phyloP scores from a whole-genome alignment of 1,139 yeast genomes.

The Geotrichum macrosporum region DNA sequence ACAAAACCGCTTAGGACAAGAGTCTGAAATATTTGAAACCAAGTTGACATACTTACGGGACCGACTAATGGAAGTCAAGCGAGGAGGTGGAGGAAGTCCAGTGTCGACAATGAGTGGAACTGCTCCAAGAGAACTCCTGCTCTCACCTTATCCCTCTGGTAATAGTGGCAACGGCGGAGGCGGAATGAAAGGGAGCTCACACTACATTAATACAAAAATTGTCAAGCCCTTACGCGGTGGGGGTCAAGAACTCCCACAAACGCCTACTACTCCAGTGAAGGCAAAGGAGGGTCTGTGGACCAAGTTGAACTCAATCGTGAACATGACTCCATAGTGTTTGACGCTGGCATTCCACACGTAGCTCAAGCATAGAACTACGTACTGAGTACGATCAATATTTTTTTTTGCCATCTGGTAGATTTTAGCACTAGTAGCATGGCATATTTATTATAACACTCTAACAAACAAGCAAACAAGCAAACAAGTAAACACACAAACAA shows the following conservation, averaged over 20 bases:
- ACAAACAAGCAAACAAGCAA: too few species aligned
- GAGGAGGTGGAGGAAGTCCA: constrained; percentile 4
- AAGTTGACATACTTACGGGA: constrained; percentile 46
- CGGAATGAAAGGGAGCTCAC: background rate
- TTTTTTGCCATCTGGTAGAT: too few species aligned
- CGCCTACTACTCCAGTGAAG: constrained; percentile 4
- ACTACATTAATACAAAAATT: constrained; percentile 38
- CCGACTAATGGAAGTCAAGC: constrained; percentile 38
- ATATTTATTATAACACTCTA: too few species aligned
- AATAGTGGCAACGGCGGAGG: background rate
- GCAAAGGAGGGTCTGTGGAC: constrained; percentile 22
- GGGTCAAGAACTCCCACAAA: constrained; percentile 11
- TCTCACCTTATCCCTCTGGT: constrained; percentile 2
- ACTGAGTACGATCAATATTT: too few species aligned
- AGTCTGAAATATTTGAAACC: constrained; percentile 52
- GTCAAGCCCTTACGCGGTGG: constrained; percentile 69
- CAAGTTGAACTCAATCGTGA: constrained; percentile 20
- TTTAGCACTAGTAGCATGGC: too few species aligned
- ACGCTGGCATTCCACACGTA: too few species aligned
- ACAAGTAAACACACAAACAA: constrained; percentile 2
- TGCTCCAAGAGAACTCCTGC: background rate
- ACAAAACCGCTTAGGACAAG: constrained; percentile 45
- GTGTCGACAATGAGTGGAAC: background rate
- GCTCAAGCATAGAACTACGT: too few species aligned
- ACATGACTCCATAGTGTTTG: constrained; percentile 12